These are phyloP conservation scores for barley (Hordeum vulgare) DNA, from an alignment of 176 grass and related monocot genomes.

Conservation along the genomic window DNA sequence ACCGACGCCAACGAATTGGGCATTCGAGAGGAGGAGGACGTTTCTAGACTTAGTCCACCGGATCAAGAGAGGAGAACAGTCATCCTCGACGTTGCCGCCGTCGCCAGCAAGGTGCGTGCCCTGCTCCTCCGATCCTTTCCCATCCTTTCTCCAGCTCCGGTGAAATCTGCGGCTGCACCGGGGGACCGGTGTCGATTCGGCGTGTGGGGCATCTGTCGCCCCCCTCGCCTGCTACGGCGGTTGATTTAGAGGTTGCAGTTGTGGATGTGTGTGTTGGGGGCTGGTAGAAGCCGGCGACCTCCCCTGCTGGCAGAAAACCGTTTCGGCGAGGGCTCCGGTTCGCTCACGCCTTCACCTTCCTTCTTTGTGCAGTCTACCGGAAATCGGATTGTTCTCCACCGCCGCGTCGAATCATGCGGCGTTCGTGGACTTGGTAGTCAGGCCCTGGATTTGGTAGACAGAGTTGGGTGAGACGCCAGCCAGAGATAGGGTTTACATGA, in stretches of 20 bases:
- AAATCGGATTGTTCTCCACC: not conserved
- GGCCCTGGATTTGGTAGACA: not conserved
- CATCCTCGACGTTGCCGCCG: not conserved
- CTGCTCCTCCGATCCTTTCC: not conserved
- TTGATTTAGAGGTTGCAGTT: not conserved
- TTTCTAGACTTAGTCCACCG: not conserved
- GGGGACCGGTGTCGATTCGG: not conserved
- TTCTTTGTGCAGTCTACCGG: not conserved
- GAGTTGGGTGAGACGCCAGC: not conserved
- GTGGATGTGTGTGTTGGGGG: not conserved
- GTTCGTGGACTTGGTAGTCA: not conserved
- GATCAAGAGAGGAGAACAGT: not conserved
- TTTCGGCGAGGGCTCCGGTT: not conserved
- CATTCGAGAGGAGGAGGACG: not conserved
- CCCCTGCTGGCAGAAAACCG: not conserved
- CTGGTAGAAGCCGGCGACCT: not conserved
- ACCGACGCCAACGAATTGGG: not conserved
- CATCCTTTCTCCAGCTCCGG: not conserved
- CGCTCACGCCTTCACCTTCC: not conserved
- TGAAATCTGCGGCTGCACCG: not conserved
- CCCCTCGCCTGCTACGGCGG: not conserved
- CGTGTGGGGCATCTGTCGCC: not conserved
- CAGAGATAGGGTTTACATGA: not conserved
- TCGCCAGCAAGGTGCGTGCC: not conserved
- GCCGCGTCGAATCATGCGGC: not conserved